phyloP scores from a whole-genome alignment of 805 yeast genomes.

The Saccharomycopsis microspora region DNA sequence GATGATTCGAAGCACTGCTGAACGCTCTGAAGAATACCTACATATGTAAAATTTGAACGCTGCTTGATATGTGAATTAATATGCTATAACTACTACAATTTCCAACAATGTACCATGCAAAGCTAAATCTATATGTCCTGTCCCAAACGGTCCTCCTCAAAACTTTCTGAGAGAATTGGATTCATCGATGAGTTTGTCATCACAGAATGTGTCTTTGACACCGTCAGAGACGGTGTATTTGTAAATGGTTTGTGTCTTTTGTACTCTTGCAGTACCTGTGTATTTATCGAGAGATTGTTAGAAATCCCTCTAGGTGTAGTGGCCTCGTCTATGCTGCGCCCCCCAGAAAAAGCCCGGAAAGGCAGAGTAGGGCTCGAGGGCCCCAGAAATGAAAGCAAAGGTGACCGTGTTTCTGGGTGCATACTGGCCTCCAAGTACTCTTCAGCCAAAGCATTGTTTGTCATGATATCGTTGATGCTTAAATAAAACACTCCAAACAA shows the following conservation, averaged over 20 bases:
- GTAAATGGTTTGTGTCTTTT: not conserved
- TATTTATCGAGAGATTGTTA: not conserved
- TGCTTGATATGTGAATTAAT: too few relatives aligned
- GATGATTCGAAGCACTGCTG: too few relatives aligned
- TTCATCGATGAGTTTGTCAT: conserved; percentile 7
- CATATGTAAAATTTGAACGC: too few relatives aligned
- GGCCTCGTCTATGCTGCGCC: not conserved
- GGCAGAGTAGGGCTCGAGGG: too few relatives aligned
- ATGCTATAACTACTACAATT: too few relatives aligned
- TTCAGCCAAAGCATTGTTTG: not conserved
- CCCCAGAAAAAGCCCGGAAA: not conserved
- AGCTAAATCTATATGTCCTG: too few relatives aligned
- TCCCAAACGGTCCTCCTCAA: not conserved
- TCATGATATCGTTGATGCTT: conserved; percentile 36
- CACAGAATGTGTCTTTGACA: conserved; percentile 5
- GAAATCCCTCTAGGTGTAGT: not conserved
- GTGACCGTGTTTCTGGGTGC: not conserved
- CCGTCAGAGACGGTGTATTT: conserved; percentile 2
- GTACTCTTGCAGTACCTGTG: not conserved
- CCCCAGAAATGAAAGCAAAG: too few relatives aligned
- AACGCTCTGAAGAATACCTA: too few relatives aligned
- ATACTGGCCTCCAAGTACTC: not conserved
- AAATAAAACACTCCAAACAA: conserved; percentile 53
- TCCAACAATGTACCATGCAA: too few relatives aligned
- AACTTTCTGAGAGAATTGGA: conserved; percentile 8